Percentiles rank a stretch among this genome's conserved stretches.
phyloP scores from a whole-genome alignment of 441 rosid genomes.

The Populus hybrid region DNA sequence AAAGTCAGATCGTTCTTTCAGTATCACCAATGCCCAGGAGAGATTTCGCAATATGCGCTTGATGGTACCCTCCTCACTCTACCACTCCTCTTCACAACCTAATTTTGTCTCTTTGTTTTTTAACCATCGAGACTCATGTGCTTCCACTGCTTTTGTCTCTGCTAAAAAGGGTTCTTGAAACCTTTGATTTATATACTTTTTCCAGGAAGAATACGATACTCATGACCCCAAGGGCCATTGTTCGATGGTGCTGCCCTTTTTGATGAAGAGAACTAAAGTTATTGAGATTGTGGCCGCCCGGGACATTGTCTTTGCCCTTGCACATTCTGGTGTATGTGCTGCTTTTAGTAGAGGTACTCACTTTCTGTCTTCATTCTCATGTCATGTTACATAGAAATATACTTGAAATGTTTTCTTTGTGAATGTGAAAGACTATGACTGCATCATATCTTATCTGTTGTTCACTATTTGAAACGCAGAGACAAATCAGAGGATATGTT shows the following conservation, averaged over 20 bases:
- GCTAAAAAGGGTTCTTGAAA: neutral
- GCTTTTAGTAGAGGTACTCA: constrained; percentile 83
- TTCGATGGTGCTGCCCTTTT: constrained; percentile 66
- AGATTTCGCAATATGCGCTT: constrained; percentile 76
- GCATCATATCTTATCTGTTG: neutral
- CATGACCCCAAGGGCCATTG: constrained; percentile 92
- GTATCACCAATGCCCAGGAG: constrained; percentile 66
- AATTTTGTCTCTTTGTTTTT: neutral
- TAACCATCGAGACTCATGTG: neutral
- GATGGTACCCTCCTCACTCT: constrained; percentile 28
- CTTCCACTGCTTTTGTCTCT: neutral
- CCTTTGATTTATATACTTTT: neutral
- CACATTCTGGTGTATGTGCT: constrained; percentile 43
- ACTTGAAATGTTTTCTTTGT: neutral
- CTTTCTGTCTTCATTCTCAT: neutral
- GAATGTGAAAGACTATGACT: neutral
- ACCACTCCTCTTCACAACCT: neutral
- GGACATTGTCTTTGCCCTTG: no score
- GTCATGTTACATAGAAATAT: neutral
- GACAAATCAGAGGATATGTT: constrained; percentile 72
- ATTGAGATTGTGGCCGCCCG: constrained; percentile 96
- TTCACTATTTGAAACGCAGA: constrained; percentile 37
- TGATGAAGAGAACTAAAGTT: constrained; percentile 88
- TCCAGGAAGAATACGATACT: constrained; percentile 88
- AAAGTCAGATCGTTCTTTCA: constrained; percentile 55